Percentiles rank a stretch among this genome's conserved stretches.
Conservation (phyloP, 225 moss, liverwort and hornwort genomes). For the Lunularia cruciata region DNA sequence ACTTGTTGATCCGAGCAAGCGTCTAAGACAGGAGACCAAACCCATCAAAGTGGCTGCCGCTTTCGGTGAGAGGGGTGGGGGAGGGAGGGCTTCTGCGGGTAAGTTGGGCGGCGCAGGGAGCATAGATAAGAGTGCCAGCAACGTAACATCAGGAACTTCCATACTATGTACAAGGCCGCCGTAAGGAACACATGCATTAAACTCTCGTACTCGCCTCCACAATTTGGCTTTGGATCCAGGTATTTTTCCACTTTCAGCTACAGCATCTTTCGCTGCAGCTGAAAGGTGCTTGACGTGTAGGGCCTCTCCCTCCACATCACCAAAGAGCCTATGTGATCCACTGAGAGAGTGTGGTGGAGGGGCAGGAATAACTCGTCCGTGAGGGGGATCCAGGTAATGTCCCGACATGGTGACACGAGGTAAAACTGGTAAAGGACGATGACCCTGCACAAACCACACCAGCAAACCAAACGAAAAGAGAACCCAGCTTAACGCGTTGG, state of each 20-base stretch:
- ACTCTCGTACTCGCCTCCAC: constrained; percentile 87
- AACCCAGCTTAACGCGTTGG: no score
- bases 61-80: constrained; percentile 87
- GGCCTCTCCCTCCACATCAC: constrained; percentile 85
- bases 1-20: constrained; percentile 73
- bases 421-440: constrained; percentile 76
- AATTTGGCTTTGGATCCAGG: constrained; percentile 92
- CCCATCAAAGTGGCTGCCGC: constrained; percentile 90
- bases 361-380: constrained; percentile 68
- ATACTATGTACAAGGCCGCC: constrained; percentile 67
- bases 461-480: not conserved
- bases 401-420: constrained; percentile 83
- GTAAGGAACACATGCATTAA: constrained; percentile 89
- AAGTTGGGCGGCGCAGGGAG: constrained; percentile 66
- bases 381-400: constrained; percentile 79
- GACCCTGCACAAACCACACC: constrained; percentile 50
- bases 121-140: constrained; percentile 84
- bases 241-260: constrained; percentile 75
- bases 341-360: constrained; percentile 54
- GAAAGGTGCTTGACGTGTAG: constrained; percentile 85
- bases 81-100: constrained; percentile 79
- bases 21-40: constrained; percentile 74
- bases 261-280: constrained; percentile 91
- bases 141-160: constrained; percentile 78
- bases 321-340: constrained; percentile 86